Base-by-base conservation (phyloP, 352 stramenopile species). In the Phytopythium mirpurense region DNA sequence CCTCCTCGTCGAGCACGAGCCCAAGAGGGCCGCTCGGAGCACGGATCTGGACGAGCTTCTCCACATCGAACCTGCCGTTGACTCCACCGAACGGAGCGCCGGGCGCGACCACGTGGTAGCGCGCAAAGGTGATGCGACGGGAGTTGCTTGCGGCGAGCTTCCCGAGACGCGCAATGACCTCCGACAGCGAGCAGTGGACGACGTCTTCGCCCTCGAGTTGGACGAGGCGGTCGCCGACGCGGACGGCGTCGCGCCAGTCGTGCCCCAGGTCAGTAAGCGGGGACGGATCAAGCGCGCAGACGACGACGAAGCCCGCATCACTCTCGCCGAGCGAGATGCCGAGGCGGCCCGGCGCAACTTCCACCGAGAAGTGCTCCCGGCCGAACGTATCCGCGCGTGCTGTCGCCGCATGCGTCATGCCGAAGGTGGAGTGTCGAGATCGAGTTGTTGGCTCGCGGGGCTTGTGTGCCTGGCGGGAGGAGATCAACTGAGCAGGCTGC, bases 281-380 rank as follows among this genome's bases (percentile, higher is more conserved):
- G 6, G 73, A 40, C 3, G 47, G 26, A n/a, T 80, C 72, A 18
- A 83, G 44, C 0, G 67, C 64, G 26, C 67, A 62, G 19, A 88
- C 72, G n/a, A 84, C 52, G 10, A 81, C 60, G 26, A 72, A 77
- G 2, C 65, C 74, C 3, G 51, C 47, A 0, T 80, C 72, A 26
- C 64, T 77, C 50, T 88, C 76, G 24, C 68, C 59, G 7, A 88
- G 60, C 31, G 71, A 73, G 36, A 88, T 67, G 14, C 76, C 74
- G n/a, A 88, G 57, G 0, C 70, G 72, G 10, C 74, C 76, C 16
- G 70, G 64, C 2, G 72, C 67, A 0, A 72, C 72, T 54, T 78
- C 65, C 8, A 80, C 65, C 9, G 68, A 58, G 40, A 81, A 81
- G 32, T 21, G 24, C 41, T 47, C 23, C 0, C 73, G 73, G 12